phyloP scores from a whole-genome alignment of 2,329 filamentous ascomycete genomes.

The Pleomassaria siparia region DNA sequence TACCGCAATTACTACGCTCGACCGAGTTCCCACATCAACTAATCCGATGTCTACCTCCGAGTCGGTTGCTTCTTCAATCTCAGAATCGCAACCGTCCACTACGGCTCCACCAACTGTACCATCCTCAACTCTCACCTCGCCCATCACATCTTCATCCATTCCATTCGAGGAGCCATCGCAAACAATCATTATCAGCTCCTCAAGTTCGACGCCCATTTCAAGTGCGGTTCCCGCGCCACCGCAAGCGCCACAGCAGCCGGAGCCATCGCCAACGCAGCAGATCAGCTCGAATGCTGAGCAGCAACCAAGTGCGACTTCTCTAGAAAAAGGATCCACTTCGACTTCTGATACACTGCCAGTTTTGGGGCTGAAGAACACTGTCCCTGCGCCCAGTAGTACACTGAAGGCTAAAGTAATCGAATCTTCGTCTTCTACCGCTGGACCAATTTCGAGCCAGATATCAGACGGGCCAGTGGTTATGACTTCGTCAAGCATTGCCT shows the following conservation, averaged over 20 bases:
- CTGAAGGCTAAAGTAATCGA: neutral
- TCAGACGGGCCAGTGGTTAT: neutral
- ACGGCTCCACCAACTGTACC: neutral
- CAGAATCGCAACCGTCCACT: neutral
- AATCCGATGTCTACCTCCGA: neutral
- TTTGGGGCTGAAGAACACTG: neutral
- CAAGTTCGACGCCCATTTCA: neutral
- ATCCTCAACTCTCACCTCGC: neutral
- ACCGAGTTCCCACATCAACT: neutral
- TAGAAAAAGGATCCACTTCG: neutral
- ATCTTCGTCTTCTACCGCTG: neutral
- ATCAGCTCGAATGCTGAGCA: neutral
- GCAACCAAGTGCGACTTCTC: neutral
- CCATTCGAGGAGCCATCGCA: neutral
- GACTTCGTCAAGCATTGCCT: neutral
- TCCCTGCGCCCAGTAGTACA: neutral
- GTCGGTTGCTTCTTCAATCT: neutral
- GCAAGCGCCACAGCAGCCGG: neutral
- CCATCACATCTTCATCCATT: neutral
- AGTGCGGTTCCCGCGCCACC: neutral
- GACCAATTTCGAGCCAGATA: neutral
- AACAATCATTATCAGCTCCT: neutral
- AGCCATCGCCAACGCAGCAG: neutral
- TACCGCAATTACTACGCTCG: neutral
- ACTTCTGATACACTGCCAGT: neutral